phyloP scores from a whole-genome alignment of 2,329 filamentous ascomycete genomes.

The Cyanodermella asteris region DNA sequence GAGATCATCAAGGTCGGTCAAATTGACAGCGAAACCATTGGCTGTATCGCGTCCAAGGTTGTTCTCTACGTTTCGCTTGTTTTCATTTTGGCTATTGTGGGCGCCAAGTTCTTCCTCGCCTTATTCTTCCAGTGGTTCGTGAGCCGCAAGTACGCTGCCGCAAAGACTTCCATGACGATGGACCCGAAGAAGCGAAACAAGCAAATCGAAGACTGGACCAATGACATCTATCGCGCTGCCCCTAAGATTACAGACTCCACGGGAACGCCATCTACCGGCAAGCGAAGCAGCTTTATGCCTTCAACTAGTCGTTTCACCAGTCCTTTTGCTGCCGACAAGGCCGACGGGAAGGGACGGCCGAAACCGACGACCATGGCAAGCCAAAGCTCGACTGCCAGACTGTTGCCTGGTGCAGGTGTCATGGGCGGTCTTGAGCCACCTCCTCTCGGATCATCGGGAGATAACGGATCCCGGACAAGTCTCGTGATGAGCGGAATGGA shows the following conservation, averaged over 20 bases:
- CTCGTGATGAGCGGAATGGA: slow-evolving; percentile 38
- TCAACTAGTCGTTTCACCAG: slow-evolving; percentile 89
- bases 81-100: slow-evolving; percentile 78
- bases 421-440: too few species aligned
- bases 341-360: slow-evolving; percentile 28
- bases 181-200: slow-evolving; percentile 67
- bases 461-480: slow-evolving; percentile 31
- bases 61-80: slow-evolving; percentile 84
- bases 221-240: slow-evolving; percentile 88
- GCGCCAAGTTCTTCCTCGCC: slow-evolving; percentile 70
- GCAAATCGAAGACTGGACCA: slow-evolving; percentile 94
- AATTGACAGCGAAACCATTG: slow-evolving; percentile 86
- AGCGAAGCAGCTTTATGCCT: slow-evolving; percentile 72
- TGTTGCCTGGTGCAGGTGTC: too few species aligned
- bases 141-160: slow-evolving; percentile 60
- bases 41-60: slow-evolving; percentile 92
- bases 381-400: slow-evolving; percentile 52
- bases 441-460: too few species aligned
- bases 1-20: slow-evolving; percentile 92
- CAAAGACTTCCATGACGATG: slow-evolving; percentile 62
- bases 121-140: slow-evolving; percentile 94
- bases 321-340: slow-evolving; percentile 56
- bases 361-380: slow-evolving; percentile 85
- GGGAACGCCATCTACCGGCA: slow-evolving; percentile 45
- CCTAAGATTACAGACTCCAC: slow-evolving; percentile 57